A percentile compares a stretch with the other conserved stretches of the same genome.
Conservation (phyloP, 2,329 filamentous ascomycete genomes). For the Diaporthe caulivora region DNA sequence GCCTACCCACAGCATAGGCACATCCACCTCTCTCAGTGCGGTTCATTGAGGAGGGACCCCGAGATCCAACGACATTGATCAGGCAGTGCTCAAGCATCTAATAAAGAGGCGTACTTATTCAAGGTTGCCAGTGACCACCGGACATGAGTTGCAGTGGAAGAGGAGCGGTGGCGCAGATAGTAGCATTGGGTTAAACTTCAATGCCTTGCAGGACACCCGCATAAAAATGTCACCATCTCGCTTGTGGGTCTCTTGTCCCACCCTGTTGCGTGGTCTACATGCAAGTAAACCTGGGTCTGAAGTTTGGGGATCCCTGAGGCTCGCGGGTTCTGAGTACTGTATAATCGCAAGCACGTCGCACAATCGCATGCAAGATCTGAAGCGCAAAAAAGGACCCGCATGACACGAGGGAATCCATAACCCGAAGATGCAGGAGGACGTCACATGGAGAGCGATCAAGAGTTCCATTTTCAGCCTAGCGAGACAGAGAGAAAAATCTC, state of each 20-base stretch:
- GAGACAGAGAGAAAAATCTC: constrained; percentile 30
- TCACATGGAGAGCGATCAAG: constrained; percentile 39
- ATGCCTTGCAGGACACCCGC: background rate
- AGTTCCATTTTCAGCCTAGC: constrained; percentile 40
- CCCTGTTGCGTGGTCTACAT: background rate
- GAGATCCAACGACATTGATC: background rate
- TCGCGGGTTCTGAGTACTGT: background rate
- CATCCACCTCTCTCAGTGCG: background rate
- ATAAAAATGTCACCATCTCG: background rate
- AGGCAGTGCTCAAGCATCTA: too few relatives aligned
- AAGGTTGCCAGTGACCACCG: too few relatives aligned
- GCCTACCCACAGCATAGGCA: background rate
- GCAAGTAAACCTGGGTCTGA: background rate
- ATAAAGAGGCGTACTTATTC: too few relatives aligned
- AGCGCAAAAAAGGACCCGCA: constrained; percentile 21
- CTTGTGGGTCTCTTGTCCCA: background rate
- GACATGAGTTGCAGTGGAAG: background rate
- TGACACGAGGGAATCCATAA: constrained; percentile 36
- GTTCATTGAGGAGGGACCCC: too few relatives aligned
- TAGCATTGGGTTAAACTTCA: too few relatives aligned
- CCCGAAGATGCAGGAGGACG: constrained; percentile 19
- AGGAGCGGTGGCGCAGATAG: background rate
- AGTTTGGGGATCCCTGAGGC: constrained; percentile 11
- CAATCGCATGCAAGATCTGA: constrained; percentile 22
- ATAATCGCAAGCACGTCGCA: constrained; percentile 18